phyloP scores from a whole-genome alignment of 768 basidiomycete species.

The Myochromella boudieri region DNA sequence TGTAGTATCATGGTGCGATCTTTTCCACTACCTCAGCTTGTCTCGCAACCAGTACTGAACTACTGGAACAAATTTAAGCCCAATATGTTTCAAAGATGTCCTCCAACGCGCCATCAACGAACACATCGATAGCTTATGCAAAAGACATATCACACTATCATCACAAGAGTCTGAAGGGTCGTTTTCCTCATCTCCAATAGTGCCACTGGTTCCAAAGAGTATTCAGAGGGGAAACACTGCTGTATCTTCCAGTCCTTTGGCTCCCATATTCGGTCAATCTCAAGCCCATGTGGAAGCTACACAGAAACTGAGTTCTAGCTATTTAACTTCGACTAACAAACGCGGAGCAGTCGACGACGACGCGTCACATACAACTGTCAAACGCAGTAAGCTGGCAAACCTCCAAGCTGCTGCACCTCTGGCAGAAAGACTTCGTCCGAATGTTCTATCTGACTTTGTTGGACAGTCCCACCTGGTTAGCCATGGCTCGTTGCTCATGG shows the following conservation, averaged over 20 bases:
- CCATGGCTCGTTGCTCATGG: slow-evolving; percentile 54
- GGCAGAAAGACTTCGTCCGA: slow-evolving; percentile 74
- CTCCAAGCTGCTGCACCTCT: slow-evolving; percentile 45
- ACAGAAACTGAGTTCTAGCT: too few relatives aligned
- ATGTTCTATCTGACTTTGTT: slow-evolving; percentile 60
- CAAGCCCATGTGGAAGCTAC: slow-evolving; percentile 6
- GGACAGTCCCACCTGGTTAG: slow-evolving; percentile 70
- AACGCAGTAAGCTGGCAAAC: slow-evolving; percentile 19
- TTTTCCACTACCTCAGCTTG: too few relatives aligned
- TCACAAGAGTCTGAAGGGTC: slow-evolving; percentile 13
- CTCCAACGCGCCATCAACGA: slow-evolving; percentile 42
- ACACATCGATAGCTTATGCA: slow-evolving; percentile 51
- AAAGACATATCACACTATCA: slow-evolving; percentile 16
- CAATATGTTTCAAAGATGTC: slow-evolving; percentile 47
- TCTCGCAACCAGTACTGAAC: background rate
- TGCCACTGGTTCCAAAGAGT: slow-evolving; percentile 4
- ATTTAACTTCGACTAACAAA: slow-evolving; percentile 20
- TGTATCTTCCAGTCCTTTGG: slow-evolving; percentile 27
- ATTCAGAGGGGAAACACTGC: slow-evolving; percentile 15
- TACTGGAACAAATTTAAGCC: slow-evolving; percentile 32
- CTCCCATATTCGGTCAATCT: slow-evolving; percentile 39
- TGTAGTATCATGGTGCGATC: too few relatives aligned
- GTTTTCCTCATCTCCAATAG: slow-evolving; percentile 7
- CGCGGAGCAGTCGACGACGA: slow-evolving; percentile 15
- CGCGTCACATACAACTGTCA: slow-evolving; percentile 9